Evolutionary conservation across 345 rosid species (phyloP), one percentile per base, ranked within the genome.

Genomic region (Populus nigra): DNA sequence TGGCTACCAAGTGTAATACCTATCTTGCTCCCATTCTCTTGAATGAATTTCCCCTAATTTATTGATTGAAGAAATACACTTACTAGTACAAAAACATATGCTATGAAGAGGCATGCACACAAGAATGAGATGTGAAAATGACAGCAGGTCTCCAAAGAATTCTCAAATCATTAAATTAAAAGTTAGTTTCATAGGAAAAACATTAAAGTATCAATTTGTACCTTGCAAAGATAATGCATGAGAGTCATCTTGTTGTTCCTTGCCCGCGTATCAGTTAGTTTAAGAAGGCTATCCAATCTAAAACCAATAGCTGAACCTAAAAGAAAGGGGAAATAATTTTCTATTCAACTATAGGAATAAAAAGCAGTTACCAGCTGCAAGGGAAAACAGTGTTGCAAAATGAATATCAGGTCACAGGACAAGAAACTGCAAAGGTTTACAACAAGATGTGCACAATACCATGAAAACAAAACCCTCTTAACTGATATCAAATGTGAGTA

Each of bases 161-260:
- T 67, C 22, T 35, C 41, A 35, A 35, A 67, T 16, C 45, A 18
- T 33, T 33, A 33, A 33, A 33, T 33, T 33, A 33, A 7, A 27
- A 65, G 10, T 43, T 18, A 61, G n/a, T 55, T 57, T 15, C 55
- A 23, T 7, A 10, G 35, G 9, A 35, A 3, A 25, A 70, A 9
- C 23, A 67, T 0, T 9, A 38, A 20, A 57, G 76, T 33, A 43
- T 66, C 53, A 83, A 72, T 59, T 68, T 76, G 61, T 87, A 95
- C 99, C 97, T 95, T 95, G 83, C 99, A 95, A 71, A 91, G 92
- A 86, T 95, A 95, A 79, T 95, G 98, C 99, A 95, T 91, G 84
- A 95, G 92, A 53, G 99, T 95, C 91, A 93, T 93, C 86, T 88
- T 93, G 79, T 84, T 95, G 82, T 93, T 95, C 81, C 87, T 87